These are phyloP conservation scores for Moniliophthora roreri DNA, from an alignment of 1,284 basidiomycete species.

Conservation along the genomic window DNA sequence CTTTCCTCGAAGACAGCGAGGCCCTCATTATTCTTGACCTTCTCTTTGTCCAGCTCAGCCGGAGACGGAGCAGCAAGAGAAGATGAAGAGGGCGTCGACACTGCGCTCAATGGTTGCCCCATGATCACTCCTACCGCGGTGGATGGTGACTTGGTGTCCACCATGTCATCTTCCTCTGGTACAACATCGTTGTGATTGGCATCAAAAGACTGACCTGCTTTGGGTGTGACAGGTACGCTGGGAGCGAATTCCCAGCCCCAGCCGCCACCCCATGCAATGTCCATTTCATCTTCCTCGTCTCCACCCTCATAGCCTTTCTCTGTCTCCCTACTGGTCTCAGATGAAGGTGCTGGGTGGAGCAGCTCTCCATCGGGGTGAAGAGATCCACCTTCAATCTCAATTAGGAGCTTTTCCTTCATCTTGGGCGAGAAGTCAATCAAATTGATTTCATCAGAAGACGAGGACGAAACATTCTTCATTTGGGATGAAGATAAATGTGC, in stretches of 20 bases:
- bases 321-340: neutral
- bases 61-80: neutral
- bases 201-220: neutral
- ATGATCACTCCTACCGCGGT: neutral
- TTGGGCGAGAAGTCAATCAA: conserved; percentile 3
- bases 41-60: too few species aligned
- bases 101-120: neutral
- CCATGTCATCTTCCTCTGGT: neutral
- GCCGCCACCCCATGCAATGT: neutral
- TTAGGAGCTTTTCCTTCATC: neutral
- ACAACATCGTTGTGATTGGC: too few species aligned
- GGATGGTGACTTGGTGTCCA: neutral
- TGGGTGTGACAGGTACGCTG: neutral
- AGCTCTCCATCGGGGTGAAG: neutral
- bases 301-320: conserved; percentile 1
- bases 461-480: neutral
- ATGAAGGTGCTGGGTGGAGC: neutral
- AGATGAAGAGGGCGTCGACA: neutral
- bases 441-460: neutral
- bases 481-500: neutral
- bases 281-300: conserved; percentile 2
- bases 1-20: too few species aligned
- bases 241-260: neutral
- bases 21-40: too few species aligned
- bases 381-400: neutral